Conservation (phyloP, 2,329 filamentous ascomycete genomes). For the Xylaria sp. region DNA sequence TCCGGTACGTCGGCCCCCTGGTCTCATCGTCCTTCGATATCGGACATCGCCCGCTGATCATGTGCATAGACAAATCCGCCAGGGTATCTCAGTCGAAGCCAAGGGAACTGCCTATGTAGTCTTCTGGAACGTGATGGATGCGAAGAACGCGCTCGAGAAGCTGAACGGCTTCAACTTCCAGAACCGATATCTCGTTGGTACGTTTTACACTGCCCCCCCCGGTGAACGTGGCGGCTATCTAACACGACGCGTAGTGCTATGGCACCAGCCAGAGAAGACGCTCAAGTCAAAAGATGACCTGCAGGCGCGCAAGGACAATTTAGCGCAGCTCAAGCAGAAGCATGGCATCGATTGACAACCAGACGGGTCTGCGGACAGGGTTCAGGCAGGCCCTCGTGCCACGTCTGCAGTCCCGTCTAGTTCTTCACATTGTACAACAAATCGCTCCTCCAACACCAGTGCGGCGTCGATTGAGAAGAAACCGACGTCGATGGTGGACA, state of each 20-base stretch:
- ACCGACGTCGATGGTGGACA: conserved; percentile 29
- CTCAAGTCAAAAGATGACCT: conserved; percentile 89
- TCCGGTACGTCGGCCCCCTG: conserved; percentile 46
- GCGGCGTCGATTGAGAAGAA: conserved; percentile 33
- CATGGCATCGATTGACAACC: conserved; percentile 97
- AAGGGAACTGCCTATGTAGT: conserved; percentile 99
- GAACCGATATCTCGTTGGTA: conserved; percentile 97
- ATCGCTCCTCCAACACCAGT: conserved; percentile 31
- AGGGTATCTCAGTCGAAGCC: conserved; percentile 95
- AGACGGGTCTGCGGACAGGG: conserved; percentile 66
- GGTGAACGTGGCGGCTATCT: conserved; percentile 2
- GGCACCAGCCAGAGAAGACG: conserved; percentile 69
- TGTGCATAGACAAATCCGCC: conserved; percentile 83
- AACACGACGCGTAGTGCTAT: conserved; percentile 51
- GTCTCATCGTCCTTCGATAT: conserved; percentile 19
- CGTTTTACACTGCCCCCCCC: conserved; percentile 42
- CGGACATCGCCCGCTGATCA: conserved; percentile 24
- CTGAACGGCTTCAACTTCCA: conserved; percentile 99
- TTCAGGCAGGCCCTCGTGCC: conserved; percentile 46
- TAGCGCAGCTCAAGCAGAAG: conserved; percentile 97
- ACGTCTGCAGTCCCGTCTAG: conserved; percentile 66
- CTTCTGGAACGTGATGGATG: conserved; percentile 99
- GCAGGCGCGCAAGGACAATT: conserved; percentile 89
- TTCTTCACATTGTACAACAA: conserved; percentile 46
- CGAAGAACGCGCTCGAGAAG: conserved; percentile 98